Conservation (phyloP, 2,329 filamentous ascomycete species). For the Sporothrix globosa region DNA sequence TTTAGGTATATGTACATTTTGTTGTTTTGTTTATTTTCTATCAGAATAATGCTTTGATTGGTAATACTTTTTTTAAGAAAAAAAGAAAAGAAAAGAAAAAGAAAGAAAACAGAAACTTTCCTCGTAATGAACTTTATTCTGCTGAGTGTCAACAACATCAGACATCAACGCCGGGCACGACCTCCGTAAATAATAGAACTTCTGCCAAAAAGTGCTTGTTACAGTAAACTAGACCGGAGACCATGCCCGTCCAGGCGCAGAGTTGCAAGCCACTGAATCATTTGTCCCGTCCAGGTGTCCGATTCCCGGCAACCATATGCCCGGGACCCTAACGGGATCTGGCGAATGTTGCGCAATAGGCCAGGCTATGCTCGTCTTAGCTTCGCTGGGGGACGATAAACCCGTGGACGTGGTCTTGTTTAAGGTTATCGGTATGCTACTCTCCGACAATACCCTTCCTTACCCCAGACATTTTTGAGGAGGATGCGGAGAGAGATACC, state of each 20-base stretch:
- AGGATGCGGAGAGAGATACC: constrained; percentile 7
- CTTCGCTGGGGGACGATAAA: not conserved
- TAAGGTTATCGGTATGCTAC: no score
- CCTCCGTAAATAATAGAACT: not conserved
- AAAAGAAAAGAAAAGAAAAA: no score
- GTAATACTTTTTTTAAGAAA: not conserved
- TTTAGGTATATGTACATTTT: no score
- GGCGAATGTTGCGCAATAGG: not conserved
- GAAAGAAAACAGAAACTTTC: no score
- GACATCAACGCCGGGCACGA: not conserved
- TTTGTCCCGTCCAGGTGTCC: not conserved
- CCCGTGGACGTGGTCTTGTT: no score
- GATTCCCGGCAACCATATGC: not conserved
- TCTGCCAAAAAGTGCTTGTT: not conserved
- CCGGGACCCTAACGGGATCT: not conserved
- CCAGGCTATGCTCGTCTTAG: not conserved
- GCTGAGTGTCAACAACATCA: not conserved
- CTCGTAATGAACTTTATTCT: no score
- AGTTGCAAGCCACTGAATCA: constrained; percentile 6
- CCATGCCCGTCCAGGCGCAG: not conserved
- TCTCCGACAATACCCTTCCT: no score
- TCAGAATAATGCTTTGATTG: not conserved
- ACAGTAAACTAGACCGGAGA: not conserved
- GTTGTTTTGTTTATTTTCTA: not conserved
- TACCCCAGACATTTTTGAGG: not conserved